phyloP scores from a whole-genome alignment of 345 rosid species.

The Dipteronia sinensis region DNA sequence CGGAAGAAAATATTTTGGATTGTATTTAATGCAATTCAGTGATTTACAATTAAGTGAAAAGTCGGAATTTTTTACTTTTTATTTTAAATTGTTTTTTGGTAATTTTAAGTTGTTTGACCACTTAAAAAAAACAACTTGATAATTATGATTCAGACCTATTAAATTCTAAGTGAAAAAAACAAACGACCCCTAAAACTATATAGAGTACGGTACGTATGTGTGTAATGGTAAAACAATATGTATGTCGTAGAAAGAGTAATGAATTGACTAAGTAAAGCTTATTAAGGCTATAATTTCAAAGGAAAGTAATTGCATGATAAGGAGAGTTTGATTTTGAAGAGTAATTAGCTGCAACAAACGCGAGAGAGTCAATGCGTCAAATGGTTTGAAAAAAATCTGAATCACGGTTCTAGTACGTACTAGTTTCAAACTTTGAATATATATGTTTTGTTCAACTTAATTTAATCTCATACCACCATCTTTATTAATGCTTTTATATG shows the following conservation, averaged over 20 bases:
- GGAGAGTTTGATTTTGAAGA: conserved; percentile 15
- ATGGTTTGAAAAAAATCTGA: background rate
- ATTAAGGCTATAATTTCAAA: background rate
- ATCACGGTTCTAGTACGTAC: conserved; percentile 3
- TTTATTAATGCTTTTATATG: background rate
- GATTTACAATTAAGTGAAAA: no score
- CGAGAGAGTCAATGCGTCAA: conserved; percentile 21
- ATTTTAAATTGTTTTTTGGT: no score
- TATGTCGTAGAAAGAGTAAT: background rate
- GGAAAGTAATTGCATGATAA: background rate
- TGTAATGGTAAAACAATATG: no score
- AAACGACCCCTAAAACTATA: no score
- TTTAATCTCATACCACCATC: background rate
- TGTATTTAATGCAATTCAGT: no score
- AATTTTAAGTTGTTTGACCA: no score
- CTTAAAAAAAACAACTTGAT: no score
- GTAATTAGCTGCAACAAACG: conserved; percentile 15
- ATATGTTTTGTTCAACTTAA: background rate
- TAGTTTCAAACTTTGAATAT: conserved; percentile 13
- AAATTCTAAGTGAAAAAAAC: no score
- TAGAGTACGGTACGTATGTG: no score
- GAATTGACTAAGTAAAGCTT: background rate
- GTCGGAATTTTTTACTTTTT: no score
- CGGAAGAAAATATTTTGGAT: no score
- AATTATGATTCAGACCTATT: no score